These are phyloP conservation scores for Scleromitrula shiraiana DNA, from an alignment of 2,329 filamentous ascomycete species.

Conservation along the genomic window DNA sequence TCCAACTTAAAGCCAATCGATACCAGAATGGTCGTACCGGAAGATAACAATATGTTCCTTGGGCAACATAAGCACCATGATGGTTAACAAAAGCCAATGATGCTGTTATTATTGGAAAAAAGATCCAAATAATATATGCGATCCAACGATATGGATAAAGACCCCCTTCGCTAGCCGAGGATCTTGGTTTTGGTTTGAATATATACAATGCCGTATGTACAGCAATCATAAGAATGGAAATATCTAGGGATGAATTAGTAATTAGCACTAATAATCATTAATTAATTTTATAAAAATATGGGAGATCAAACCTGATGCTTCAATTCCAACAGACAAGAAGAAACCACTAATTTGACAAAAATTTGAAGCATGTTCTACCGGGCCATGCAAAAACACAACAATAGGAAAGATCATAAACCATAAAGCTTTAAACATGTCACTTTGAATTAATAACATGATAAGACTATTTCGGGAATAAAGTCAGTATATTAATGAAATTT, in stretches of 20 bases:
- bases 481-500: constrained; percentile 17
- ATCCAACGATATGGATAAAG: constrained; percentile 58
- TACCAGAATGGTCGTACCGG: constrained; percentile 62
- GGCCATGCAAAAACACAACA: constrained; percentile 46
- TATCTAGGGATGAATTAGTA: constrained; percentile 37
- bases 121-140: constrained; percentile 49
- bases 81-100: constrained; percentile 55
- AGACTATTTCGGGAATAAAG: constrained; percentile 40
- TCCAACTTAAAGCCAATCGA: constrained; percentile 59
- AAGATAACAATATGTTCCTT: constrained; percentile 63
- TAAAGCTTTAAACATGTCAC: constrained; percentile 61
- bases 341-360: constrained; percentile 66
- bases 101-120: constrained; percentile 52
- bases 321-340: constrained; percentile 56
- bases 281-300: background rate
- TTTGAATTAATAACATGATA: constrained; percentile 65
- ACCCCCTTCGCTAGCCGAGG: constrained; percentile 46
- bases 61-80: constrained; percentile 47
- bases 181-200: constrained; percentile 48
- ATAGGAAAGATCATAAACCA: constrained; percentile 61
- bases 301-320: constrained; percentile 46
- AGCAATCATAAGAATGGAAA: constrained; percentile 64
- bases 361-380: constrained; percentile 40
- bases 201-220: constrained; percentile 67
- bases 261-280: no score